Evolutionary conservation across 768 basidiomycete genomes (phyloP), one percentile per base, ranked within the genome.

Genomic region (Termitomyces eurrhizus): DNA sequence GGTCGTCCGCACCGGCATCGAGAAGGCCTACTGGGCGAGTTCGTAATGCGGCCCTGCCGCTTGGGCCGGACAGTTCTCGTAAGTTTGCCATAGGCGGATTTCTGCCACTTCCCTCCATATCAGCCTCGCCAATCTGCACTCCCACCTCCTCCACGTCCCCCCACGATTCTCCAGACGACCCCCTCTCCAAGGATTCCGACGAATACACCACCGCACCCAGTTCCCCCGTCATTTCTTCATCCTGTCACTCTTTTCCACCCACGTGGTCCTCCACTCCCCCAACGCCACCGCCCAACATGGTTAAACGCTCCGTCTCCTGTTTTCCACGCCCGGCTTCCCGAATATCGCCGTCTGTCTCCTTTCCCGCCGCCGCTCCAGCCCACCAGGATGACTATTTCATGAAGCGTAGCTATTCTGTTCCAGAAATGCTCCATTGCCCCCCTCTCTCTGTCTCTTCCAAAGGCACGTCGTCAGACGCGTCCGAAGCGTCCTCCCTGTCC

Each of bases 261-360:
- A 83, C 78, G 52, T 84, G 84, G 84, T 82, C 79, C 46, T 80
- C 84, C 14, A 83, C 80, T 11, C 84, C 83, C 32, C 83, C 84
- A 32, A 85, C 84, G 12, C 83, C 85, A 41, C 83, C 83, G 24
- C 72, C 77, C 55, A 77, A 75, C 65, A 66, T 71, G 61, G 60
- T 75, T 60, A 78, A 76, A 53, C 74, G 75, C 56, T 75, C 75
- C 3, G 70, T 74, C 54, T 72, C 74, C 54, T 70, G 70, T 57
- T 66, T 72, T 58, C 71, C 71, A 59, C 71, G 70, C 45, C 70
- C 72, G 56, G 64, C 68, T 41, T 69, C 74, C 14, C 64, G 72
- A 33, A 48, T 80, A 48, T 66, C 78, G 9, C 72, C 76, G 50
- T 83, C 83, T 33, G 72, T 78, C 63, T 81, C 81, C 59, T 82